Evolutionary conservation across 1,284 basidiomycete genomes (phyloP).

Genomic region (Trichosporon ovoides): DNA sequence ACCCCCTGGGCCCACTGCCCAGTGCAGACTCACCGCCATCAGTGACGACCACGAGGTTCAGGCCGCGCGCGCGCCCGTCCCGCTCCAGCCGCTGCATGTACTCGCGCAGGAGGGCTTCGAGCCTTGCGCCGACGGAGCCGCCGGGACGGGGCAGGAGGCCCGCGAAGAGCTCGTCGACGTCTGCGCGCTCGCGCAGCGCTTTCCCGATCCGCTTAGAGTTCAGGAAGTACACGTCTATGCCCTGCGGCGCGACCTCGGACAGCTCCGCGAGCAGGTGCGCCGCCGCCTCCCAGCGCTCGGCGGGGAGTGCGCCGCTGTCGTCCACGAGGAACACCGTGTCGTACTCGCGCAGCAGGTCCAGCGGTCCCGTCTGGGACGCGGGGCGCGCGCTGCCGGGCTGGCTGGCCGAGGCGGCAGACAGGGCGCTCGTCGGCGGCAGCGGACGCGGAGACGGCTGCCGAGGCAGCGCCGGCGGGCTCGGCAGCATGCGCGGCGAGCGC

Average conservation of each 20-base stretch:
- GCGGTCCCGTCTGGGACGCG: conserved; percentile 8
- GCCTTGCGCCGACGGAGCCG: conserved; percentile 38
- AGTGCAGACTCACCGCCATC: conserved; percentile 27
- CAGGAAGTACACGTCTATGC: conserved; percentile 46
- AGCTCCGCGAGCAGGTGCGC: conserved; percentile 38
- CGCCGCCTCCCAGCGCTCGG: conserved; percentile 41
- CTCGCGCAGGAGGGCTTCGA: conserved; percentile 41
- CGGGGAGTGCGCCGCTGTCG: conserved; percentile 42
- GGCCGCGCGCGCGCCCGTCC: conserved; percentile 8
- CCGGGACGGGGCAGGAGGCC: conserved; percentile 39
- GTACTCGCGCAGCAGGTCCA: conserved; percentile 41
- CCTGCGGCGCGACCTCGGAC: conserved; percentile 39
- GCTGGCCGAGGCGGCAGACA: background rate
- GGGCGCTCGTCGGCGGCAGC: background rate
- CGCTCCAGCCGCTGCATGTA: conserved; percentile 42
- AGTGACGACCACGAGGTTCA: conserved; percentile 45
- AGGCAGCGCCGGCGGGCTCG: conserved; percentile 11
- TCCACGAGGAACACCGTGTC: conserved; percentile 48
- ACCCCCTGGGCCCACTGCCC: too few relatives aligned
- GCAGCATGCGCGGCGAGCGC: background rate
- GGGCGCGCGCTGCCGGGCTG: background rate
- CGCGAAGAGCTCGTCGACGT: conserved; percentile 46
- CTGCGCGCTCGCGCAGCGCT: conserved; percentile 24
- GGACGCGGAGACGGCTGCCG: conserved; percentile 10
- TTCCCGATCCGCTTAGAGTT: conserved; percentile 45